Evolutionary conservation across 768 basidiomycete genomes (phyloP), one percentile per base, ranked within the genome.

Genomic region (Termitomyces sp.): DNA sequence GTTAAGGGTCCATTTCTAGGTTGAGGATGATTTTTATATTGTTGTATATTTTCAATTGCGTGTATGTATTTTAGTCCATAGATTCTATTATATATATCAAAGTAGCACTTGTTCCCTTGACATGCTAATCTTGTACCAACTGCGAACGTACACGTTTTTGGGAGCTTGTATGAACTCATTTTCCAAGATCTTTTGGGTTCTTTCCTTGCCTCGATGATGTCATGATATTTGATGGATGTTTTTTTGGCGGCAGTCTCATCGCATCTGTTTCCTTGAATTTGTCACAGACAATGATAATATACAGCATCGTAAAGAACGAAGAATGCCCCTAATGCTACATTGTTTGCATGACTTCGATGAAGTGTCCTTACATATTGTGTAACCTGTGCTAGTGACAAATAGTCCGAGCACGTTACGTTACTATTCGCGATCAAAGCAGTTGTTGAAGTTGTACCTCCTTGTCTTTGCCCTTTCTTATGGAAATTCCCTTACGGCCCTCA

Each of bases 1-100:
- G 3, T 60, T 89, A 55, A 80, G 79, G 45, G 82, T 92, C 43
- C 75, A 86, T 69, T 88, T 92, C 63, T 92, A 67, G 67, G 11
- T 28, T 5, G 42, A 35, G 49, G 35, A 19, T 40, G 38, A n/a
- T 48, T 23, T 48, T 42, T 14, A 7, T 17, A 15, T 7, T 38
- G 37, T 38, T 51, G 19, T 28, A 35, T 5, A 53, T 47, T 8
- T 49, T 41, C 2, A 51, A 15, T 33, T 33, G 30, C 19, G 43
- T 35, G 41, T 23, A 14, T 59, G 54, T 50, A 55, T 23, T 45
- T 31, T 51, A 50, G 26, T 50, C 11, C 15, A 19, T 28, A 19
- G 23, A 40, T 26, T 11, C 21, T 15, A 23, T 49, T 7, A 0
- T 26, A 1, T 23, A 3, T 48, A n/a, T 7, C n/a, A 31, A 47